Conservation (phyloP, 345 rosid species). For the Euphorbia peplus region DNA sequence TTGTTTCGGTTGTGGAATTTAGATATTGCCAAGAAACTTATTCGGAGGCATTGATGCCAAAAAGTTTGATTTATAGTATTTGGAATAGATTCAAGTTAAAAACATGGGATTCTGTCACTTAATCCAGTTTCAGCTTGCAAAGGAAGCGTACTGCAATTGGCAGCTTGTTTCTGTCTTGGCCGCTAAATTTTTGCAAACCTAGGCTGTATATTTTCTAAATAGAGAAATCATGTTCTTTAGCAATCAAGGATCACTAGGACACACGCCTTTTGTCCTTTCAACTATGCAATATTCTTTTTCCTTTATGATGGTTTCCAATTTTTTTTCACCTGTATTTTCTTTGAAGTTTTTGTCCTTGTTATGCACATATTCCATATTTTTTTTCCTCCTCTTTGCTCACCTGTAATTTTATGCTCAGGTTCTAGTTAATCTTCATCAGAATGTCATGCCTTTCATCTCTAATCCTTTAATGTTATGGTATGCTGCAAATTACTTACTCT, state of each 20-base stretch:
- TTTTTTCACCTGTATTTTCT: background rate
- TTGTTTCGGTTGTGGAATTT: background rate
- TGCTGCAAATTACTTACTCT: constrained; percentile 5
- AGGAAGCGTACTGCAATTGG: too few species aligned
- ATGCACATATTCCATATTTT: background rate
- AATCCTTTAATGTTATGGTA: constrained; percentile 82
- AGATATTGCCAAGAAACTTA: background rate
- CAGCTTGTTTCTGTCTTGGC: background rate
- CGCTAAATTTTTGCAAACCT: background rate
- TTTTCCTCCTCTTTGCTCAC: background rate
- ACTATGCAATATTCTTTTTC: background rate
- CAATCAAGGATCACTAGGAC: background rate
- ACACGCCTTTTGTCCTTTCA: too few species aligned
- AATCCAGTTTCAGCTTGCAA: background rate
- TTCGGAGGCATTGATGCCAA: background rate
- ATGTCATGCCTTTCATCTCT: constrained; percentile 73
- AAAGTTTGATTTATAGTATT: background rate
- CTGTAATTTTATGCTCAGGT: constrained; percentile 43
- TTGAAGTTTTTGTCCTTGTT: background rate
- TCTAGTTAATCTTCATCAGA: constrained; percentile 66
- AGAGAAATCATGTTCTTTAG: background rate
- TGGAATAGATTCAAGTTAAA: background rate
- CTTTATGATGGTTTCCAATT: background rate
- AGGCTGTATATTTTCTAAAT: background rate
- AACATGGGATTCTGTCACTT: background rate